phyloP scores from a whole-genome alignment of 1,284 basidiomycete genomes.

The Fomes fomentarius region DNA sequence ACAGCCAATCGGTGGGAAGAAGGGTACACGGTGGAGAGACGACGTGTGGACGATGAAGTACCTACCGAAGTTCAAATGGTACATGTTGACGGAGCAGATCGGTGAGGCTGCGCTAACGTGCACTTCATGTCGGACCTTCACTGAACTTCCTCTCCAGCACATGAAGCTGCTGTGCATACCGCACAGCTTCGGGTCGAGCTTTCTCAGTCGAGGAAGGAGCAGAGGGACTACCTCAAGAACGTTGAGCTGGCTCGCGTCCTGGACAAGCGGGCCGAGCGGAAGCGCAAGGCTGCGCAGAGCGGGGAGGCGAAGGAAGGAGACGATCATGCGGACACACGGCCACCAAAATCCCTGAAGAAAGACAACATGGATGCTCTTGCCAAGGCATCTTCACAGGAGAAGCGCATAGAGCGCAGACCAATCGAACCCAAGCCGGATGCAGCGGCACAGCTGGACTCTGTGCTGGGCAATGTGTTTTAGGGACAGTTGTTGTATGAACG shows the following conservation, averaged over 20 bases:
- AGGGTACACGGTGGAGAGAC: slow-evolving; percentile 90
- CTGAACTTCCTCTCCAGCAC: slow-evolving; percentile 59
- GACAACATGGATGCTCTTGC: slow-evolving; percentile 44
- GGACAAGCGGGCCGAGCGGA: slow-evolving; percentile 83
- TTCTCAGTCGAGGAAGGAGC: slow-evolving; percentile 86
- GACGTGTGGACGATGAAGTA: slow-evolving; percentile 99
- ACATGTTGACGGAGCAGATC: slow-evolving; percentile 98
- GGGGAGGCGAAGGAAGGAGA: slow-evolving; percentile 1
- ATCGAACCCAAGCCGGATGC: slow-evolving; percentile 25
- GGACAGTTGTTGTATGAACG: background rate
- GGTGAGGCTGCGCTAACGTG: slow-evolving; percentile 59
- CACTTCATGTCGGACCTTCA: background rate
- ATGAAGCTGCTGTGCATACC: slow-evolving; percentile 89
- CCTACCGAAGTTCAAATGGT: slow-evolving; percentile 97
- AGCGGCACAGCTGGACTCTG: slow-evolving; percentile 44
- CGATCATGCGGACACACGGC: slow-evolving; percentile 16
- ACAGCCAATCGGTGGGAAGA: slow-evolving; percentile 93
- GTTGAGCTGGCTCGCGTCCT: slow-evolving; percentile 94
- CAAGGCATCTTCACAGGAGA: slow-evolving; percentile 44
- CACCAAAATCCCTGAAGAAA: slow-evolving; percentile 21
- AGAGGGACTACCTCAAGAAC: slow-evolving; percentile 92
- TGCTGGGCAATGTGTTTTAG: slow-evolving; percentile 62
- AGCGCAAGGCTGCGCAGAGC: slow-evolving; percentile 35
- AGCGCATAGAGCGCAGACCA: slow-evolving; percentile 32
- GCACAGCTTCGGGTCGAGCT: slow-evolving; percentile 91